These are phyloP conservation scores for Cicer pinnatifidum DNA, from an alignment of 306 rosid genomes.

Conservation along the genomic window DNA sequence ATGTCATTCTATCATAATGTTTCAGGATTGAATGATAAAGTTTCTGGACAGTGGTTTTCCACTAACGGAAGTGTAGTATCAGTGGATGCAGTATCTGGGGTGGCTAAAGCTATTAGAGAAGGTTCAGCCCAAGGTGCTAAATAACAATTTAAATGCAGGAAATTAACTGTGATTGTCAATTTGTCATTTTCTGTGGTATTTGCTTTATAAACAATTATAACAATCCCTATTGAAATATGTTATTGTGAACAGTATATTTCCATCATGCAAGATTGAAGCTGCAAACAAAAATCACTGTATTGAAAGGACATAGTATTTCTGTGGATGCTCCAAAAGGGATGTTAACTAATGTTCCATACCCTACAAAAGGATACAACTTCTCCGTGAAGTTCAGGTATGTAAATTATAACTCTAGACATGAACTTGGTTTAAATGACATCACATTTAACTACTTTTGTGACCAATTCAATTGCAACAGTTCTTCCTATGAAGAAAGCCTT, in stretches of 20 bases:
- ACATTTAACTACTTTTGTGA: slow-evolving; percentile 30
- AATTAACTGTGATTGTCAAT: slow-evolving; percentile 39
- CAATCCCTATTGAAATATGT: slow-evolving; percentile 39
- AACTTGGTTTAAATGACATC: slow-evolving; percentile 37
- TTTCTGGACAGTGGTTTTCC: slow-evolving; percentile 79
- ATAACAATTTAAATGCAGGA: slow-evolving; percentile 37
- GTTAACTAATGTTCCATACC: slow-evolving; percentile 84
- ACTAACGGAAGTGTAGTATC: slow-evolving; percentile 74
- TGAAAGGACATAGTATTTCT: slow-evolving; percentile 58
- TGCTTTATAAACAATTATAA: slow-evolving; percentile 36
- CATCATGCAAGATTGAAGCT: slow-evolving; percentile 65
- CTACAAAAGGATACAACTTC: slow-evolving; percentile 86
- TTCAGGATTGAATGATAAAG: slow-evolving; percentile 68
- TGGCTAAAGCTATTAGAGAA: slow-evolving; percentile 74
- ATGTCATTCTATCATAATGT: slow-evolving; percentile 39
- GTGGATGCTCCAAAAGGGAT: slow-evolving; percentile 82
- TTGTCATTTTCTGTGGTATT: slow-evolving; percentile 27
- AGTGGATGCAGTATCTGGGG: slow-evolving; percentile 64
- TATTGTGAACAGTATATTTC: slow-evolving; percentile 67
- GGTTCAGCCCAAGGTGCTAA: slow-evolving; percentile 85
- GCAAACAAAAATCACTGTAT: slow-evolving; percentile 67
- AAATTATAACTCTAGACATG: slow-evolving; percentile 34
- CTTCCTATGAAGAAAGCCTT: slow-evolving; percentile 47
- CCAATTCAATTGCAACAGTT: slow-evolving; percentile 43
- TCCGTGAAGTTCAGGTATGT: slow-evolving; percentile 82